phyloP scores from a whole-genome alignment of 2,329 filamentous ascomycete genomes.

The Colletotrichum phormii region DNA sequence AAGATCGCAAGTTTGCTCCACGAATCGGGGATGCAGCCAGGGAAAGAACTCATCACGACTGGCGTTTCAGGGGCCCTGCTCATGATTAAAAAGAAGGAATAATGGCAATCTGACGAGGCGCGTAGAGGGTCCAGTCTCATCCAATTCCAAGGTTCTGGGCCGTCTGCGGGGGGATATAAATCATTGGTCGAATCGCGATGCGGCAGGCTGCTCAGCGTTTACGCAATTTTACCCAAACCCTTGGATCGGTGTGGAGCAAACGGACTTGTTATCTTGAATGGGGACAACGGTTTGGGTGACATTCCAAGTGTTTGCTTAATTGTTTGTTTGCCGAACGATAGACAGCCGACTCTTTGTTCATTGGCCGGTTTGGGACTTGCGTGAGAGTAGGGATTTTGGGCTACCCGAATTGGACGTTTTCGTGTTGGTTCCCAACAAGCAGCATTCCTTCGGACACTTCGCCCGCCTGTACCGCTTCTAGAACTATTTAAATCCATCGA shows the following conservation, averaged over 20 bases:
- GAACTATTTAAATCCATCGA: neutral
- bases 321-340: neutral
- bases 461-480: neutral
- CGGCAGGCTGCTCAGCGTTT: no score
- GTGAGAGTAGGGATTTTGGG: neutral
- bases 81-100: constrained; percentile 45
- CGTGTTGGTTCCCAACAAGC: neutral
- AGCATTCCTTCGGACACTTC: neutral
- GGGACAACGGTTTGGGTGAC: neutral
- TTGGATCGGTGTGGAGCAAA: neutral
- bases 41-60: constrained; percentile 45
- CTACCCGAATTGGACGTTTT: neutral
- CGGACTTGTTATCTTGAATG: no score
- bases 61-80: constrained; percentile 42
- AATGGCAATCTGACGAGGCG: neutral
- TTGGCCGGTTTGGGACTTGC: neutral
- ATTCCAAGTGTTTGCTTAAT: neutral
- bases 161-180: neutral
- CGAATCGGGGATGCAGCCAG: constrained; percentile 49
- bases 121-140: neutral
- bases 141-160: neutral
- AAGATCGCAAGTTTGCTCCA: constrained; percentile 44
- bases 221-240: neutral
- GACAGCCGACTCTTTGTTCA: neutral
- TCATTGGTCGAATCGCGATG: neutral